phyloP scores from a whole-genome alignment of 1,284 basidiomycete species.

The Lentinula novae-zelandiae region DNA sequence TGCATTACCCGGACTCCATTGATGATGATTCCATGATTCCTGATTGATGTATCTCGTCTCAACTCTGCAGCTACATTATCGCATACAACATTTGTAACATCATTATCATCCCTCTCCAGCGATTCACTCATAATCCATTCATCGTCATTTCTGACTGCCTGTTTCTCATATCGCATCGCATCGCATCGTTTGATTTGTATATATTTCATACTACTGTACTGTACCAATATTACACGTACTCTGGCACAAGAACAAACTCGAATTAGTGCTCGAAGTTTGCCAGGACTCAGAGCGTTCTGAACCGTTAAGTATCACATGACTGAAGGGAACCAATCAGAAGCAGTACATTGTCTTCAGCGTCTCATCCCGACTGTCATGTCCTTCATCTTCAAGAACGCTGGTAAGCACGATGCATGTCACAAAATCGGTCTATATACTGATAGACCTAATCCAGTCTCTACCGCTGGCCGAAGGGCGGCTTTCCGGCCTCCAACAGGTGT shows the following conservation, averaged over 20 bases:
- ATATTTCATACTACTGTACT: not conserved
- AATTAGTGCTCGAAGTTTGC: no score
- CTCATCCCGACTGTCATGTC: constrained; percentile 39
- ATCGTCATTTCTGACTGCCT: not conserved
- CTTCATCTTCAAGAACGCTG: constrained; percentile 44
- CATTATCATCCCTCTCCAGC: not conserved
- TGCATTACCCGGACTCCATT: not conserved
- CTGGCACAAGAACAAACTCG: not conserved
- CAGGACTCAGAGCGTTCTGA: no score
- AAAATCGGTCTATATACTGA: constrained; percentile 4
- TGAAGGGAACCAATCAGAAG: constrained; percentile 13
- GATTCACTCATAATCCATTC: not conserved
- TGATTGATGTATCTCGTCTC: not conserved
- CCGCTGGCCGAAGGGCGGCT: constrained; percentile 41
- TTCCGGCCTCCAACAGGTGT: constrained; percentile 43
- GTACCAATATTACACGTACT: not conserved
- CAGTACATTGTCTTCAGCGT: constrained; percentile 7
- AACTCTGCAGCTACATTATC: not conserved
- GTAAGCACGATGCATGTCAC: constrained; percentile 23
- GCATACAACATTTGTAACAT: not conserved
- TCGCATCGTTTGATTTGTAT: constrained; percentile 1
- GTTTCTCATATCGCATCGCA: not conserved
- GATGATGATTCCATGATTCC: not conserved
- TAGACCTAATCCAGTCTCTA: constrained; percentile 29
- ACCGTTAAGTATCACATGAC: not conserved